Evolutionary conservation across 2,329 filamentous ascomycete species (phyloP).

Genomic region (Thermochaetoides dissita): DNA sequence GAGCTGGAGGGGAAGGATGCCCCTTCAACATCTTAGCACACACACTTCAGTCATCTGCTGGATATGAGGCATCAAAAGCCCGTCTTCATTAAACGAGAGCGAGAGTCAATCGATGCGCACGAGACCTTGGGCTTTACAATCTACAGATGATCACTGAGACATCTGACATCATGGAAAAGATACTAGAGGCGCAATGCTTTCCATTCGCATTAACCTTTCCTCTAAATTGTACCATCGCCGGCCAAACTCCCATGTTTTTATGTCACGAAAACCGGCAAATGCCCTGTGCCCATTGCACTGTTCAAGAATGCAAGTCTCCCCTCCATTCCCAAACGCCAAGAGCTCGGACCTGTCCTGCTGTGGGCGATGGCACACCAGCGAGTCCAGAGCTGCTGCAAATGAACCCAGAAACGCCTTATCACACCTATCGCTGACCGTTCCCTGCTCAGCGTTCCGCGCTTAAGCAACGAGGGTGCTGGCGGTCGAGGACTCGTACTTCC

Average conservation of each 20-base stretch:
- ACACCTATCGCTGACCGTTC: conserved; percentile 17
- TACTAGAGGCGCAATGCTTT: conserved; percentile 5
- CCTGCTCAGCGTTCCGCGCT: conserved; percentile 20
- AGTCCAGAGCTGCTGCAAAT: conserved; percentile 9
- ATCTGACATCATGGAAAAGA: neutral
- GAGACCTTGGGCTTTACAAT: no score
- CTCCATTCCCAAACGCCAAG: conserved; percentile 17
- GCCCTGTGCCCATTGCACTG: conserved; percentile 9
- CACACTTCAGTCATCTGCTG: no score
- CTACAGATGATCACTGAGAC: no score
- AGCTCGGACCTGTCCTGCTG: conserved; percentile 4
- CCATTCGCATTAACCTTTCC: conserved; percentile 2
- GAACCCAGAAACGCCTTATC: conserved; percentile 1
- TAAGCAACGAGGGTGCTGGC: conserved; percentile 89
- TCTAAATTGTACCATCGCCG: conserved; percentile 2
- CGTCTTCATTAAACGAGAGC: no score
- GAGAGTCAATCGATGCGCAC: no score
- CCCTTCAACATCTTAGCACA: no score
- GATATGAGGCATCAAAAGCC: no score
- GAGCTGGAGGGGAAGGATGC: conserved; percentile 37
- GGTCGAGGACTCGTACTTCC: conserved; percentile 97
- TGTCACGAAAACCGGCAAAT: conserved; percentile 1
- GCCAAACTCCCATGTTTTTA: conserved; percentile 4
- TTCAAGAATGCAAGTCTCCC: conserved; percentile 17
- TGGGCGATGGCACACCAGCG: conserved; percentile 3